Conservation (phyloP, 2,329 filamentous ascomycete species). For the Aureobasidium subglaciale region DNA sequence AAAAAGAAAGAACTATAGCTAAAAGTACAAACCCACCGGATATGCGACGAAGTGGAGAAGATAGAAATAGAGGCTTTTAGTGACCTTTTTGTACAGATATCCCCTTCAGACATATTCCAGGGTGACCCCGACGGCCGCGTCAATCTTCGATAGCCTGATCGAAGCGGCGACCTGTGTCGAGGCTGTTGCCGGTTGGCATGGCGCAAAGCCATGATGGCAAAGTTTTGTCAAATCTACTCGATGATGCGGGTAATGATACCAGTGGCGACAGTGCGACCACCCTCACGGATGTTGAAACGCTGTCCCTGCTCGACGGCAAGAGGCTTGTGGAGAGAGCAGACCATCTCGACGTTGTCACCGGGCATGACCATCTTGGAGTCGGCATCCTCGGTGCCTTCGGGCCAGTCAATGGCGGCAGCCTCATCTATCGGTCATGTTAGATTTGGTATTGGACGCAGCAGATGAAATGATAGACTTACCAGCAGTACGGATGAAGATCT, state of each 20-base stretch:
- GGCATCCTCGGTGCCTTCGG: conserved; percentile 69
- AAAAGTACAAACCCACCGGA: conserved; percentile 14
- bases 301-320: conserved; percentile 85
- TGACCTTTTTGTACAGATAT: conserved; percentile 13
- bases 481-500: conserved; percentile 91
- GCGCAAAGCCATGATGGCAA: not conserved
- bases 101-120: not conserved
- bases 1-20: conserved; percentile 12
- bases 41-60: conserved; percentile 9
- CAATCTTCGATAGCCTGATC: conserved; percentile 4
- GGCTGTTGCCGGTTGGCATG: not conserved
- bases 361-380: conserved; percentile 84
- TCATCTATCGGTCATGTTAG: conserved; percentile 41
- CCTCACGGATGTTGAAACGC: conserved; percentile 97
- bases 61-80: conserved; percentile 13
- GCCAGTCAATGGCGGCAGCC: conserved; percentile 73
- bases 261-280: conserved; percentile 56
- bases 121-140: not conserved
- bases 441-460: not conserved
- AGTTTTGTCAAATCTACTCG: conserved; percentile 23
- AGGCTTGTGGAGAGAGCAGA: conserved; percentile 75
- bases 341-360: conserved; percentile 98
- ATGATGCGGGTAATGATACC: conserved; percentile 34
- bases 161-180: conserved; percentile 9
- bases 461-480: conserved; percentile 52